Evolutionary conservation across 1,284 basidiomycete species (phyloP).

Genomic region (Trichosporon faecale): DNA sequence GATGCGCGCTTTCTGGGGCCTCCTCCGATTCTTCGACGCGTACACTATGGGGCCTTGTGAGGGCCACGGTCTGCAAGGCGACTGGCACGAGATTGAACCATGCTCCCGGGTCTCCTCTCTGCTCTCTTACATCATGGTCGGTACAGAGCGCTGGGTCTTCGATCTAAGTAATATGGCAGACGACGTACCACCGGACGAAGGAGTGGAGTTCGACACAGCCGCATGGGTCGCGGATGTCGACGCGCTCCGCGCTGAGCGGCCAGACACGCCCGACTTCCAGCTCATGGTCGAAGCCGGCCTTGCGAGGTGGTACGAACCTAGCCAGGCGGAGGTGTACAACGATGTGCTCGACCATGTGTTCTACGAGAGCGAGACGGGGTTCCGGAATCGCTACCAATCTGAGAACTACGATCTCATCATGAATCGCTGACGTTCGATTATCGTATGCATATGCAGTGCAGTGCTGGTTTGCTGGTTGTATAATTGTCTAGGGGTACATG

Average conservation of each 20-base stretch:
- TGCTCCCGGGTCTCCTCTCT: background rate
- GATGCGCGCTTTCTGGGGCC: background rate
- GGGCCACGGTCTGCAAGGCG: background rate
- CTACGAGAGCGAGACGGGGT: background rate
- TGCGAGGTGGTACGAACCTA: background rate
- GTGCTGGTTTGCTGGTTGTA: background rate
- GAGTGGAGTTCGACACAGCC: background rate
- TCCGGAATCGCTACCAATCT: background rate
- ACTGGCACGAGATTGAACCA: background rate
- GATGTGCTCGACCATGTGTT: background rate
- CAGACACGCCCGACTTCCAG: background rate
- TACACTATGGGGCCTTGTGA: background rate
- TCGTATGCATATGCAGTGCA: background rate
- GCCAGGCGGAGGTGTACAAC: background rate
- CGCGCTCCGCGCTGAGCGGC: background rate
- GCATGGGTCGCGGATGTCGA: background rate
- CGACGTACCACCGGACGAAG: background rate
- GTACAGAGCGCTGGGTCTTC: background rate
- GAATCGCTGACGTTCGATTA: background rate
- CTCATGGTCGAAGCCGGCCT: background rate
- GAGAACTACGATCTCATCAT: background rate
- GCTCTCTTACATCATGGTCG: background rate
- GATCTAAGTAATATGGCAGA: background rate
- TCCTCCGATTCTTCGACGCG: background rate
- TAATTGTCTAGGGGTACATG: conserved; percentile 10